Evolutionary conservation across 345 rosid species (phyloP).

Genomic region (Eucalyptus curtisii): DNA sequence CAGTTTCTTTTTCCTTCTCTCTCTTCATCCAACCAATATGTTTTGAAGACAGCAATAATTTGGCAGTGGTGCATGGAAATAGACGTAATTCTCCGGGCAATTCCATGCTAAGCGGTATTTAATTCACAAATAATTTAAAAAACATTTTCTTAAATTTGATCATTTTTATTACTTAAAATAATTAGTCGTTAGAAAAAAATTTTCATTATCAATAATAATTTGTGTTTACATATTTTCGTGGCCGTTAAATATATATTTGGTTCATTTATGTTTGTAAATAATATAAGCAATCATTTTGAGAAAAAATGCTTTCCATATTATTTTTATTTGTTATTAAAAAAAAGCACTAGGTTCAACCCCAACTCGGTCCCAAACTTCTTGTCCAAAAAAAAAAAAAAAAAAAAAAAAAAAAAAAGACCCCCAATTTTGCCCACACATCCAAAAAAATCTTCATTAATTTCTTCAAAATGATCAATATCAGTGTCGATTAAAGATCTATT

Average conservation of each 20-base stretch:
- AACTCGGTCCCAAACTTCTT: not conserved
- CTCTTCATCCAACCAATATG: not conserved
- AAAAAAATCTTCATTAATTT: not conserved
- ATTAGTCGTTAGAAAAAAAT: too few species aligned
- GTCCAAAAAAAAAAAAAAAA: not conserved
- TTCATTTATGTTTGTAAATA: not conserved
- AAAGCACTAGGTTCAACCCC: not conserved
- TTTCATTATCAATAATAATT: too few species aligned
- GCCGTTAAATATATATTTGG: not conserved
- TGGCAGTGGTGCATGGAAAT: not conserved
- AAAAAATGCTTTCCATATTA: not conserved
- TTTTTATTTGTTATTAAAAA: not conserved
- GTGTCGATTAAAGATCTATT: not conserved
- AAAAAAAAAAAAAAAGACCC: not conserved
- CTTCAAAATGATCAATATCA: not conserved
- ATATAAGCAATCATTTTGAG: not conserved
- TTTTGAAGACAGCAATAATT: not conserved
- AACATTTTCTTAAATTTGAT: not conserved
- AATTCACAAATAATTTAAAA: not conserved
- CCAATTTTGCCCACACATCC: not conserved
- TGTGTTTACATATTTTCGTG: not conserved
- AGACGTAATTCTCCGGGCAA: not conserved
- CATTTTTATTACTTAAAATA: not conserved
- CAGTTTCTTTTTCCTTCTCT: not conserved
- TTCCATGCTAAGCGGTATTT: not conserved